Evolutionary conservation across 768 basidiomycete genomes (phyloP).

Genomic region (Gloeophyllum trabeum): DNA sequence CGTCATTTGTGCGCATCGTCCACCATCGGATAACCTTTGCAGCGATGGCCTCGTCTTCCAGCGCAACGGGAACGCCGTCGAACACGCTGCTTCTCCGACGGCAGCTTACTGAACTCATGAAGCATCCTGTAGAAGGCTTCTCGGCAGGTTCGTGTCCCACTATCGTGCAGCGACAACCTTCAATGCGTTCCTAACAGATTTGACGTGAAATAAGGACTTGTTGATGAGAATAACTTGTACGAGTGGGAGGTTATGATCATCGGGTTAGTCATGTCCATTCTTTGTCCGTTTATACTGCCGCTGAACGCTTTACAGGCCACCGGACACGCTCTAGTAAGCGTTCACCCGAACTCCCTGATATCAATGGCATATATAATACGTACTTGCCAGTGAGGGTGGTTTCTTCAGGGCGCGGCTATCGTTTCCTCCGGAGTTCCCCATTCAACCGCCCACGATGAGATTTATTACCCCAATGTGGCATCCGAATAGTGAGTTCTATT

Average conservation of each 20-base stretch:
- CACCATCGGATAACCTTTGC: too few relatives aligned
- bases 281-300: not conserved
- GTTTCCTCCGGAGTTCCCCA: conserved; percentile 86
- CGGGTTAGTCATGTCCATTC: conserved; percentile 41
- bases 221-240: conserved; percentile 87
- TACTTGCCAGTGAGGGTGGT: conserved; percentile 73
- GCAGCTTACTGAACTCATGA: conserved; percentile 78
- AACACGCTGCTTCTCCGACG: conserved; percentile 58
- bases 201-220: conserved; percentile 51
- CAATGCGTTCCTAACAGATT: conserved; percentile 22
- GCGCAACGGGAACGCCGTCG: conserved; percentile 13
- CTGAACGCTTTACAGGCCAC: conserved; percentile 43
- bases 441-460: conserved; percentile 90
- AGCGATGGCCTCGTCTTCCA: too few relatives aligned
- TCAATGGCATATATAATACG: conserved; percentile 9
- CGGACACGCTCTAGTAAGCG: conserved; percentile 85
- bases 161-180: conserved; percentile 17
- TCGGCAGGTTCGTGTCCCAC: conserved; percentile 60
- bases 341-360: conserved; percentile 1
- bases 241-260: conserved; percentile 98
- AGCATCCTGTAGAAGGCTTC: conserved; percentile 92
- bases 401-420: conserved; percentile 86
- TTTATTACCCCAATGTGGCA: conserved; percentile 97
- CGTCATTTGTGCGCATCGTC: too few relatives aligned
- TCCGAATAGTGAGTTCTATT: conserved; percentile 71